These are phyloP conservation scores for Penicillium sp. DNA, from an alignment of 2,329 filamentous ascomycete genomes.

Conservation along the genomic window DNA sequence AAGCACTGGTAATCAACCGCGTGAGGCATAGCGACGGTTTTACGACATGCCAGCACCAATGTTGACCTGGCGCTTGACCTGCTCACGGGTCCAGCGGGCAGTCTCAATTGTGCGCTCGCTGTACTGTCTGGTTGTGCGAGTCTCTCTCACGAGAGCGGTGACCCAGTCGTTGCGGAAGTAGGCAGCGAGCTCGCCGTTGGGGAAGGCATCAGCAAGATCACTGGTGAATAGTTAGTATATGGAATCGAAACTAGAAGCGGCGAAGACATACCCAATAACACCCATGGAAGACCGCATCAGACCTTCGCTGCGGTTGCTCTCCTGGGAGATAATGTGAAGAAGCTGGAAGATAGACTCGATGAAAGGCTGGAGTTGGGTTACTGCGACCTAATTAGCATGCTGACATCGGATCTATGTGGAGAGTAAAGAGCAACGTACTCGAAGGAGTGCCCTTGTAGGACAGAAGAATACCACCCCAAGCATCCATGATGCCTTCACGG, in stretches of 20 bases:
- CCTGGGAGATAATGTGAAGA: conserved; percentile 67
- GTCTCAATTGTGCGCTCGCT: conserved; percentile 78
- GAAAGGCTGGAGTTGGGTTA: conserved; percentile 63
- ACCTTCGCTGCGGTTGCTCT: conserved; percentile 81
- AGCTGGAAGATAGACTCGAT: conserved; percentile 80
- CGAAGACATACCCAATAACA: conserved; percentile 70
- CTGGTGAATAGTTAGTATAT: conserved; percentile 45
- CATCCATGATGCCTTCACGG: conserved; percentile 96
- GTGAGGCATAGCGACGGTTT: conserved; percentile 10
- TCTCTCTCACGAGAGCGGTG: conserved; percentile 80
- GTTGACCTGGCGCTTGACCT: conserved; percentile 75
- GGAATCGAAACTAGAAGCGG: background rate
- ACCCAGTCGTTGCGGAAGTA: conserved; percentile 90
- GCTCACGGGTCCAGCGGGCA: conserved; percentile 91
- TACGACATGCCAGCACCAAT: conserved; percentile 36
- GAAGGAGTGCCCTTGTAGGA: conserved; percentile 67
- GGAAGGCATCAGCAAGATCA: conserved; percentile 89
- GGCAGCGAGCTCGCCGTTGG: conserved; percentile 72
- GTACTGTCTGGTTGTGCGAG: conserved; percentile 80
- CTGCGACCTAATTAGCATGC: conserved; percentile 37
- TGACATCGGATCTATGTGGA: too few species aligned
- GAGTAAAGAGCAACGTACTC: conserved; percentile 22
- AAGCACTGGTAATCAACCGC: conserved; percentile 1
- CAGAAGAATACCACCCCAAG: conserved; percentile 92
- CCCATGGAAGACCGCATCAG: conserved; percentile 93